phyloP scores from a whole-genome alignment of 2,329 filamentous ascomycete species.

The Pezicula rhizophila region DNA sequence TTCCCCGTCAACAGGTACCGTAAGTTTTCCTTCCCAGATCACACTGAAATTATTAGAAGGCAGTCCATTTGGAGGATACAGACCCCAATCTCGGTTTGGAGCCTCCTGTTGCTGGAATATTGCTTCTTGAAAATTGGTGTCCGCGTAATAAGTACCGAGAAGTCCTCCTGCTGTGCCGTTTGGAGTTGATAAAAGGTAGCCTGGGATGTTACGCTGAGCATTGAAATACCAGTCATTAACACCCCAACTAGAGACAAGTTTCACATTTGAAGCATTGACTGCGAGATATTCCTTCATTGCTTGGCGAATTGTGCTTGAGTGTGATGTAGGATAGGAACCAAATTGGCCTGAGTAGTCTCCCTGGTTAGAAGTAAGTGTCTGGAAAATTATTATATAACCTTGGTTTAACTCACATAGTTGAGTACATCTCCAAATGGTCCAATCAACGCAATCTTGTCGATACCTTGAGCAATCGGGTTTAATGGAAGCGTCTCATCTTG shows the following conservation, averaged over 20 bases:
- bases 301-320: slow-evolving; percentile 34
- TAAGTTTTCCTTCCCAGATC: slow-evolving; percentile 35
- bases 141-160: slow-evolving; percentile 34
- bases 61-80: slow-evolving; percentile 36
- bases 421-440: slow-evolving; percentile 35
- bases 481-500: slow-evolving; percentile 33
- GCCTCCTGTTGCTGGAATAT: slow-evolving; percentile 27
- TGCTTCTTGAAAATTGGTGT: slow-evolving; percentile 31
- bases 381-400: neutral
- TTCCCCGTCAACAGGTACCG: slow-evolving; percentile 31
- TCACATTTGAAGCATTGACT: slow-evolving; percentile 19
- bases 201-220: slow-evolving; percentile 36
- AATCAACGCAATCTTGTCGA: slow-evolving; percentile 32
- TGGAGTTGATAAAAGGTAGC: slow-evolving; percentile 31
- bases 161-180: slow-evolving; percentile 33
- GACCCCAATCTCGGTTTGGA: slow-evolving; percentile 37
- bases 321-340: slow-evolving; percentile 33
- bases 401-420: slow-evolving; percentile 26
- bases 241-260: slow-evolving; percentile 36
- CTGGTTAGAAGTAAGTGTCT: neutral
- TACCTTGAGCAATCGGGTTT: slow-evolving; percentile 20
- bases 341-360: slow-evolving; percentile 38
- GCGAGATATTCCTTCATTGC: slow-evolving; percentile 26
- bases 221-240: slow-evolving; percentile 39
- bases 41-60: slow-evolving; percentile 40